Evolutionary conservation across 2,329 filamentous ascomycete species (phyloP).

Genomic region (Neoarthrinium moseri): DNA sequence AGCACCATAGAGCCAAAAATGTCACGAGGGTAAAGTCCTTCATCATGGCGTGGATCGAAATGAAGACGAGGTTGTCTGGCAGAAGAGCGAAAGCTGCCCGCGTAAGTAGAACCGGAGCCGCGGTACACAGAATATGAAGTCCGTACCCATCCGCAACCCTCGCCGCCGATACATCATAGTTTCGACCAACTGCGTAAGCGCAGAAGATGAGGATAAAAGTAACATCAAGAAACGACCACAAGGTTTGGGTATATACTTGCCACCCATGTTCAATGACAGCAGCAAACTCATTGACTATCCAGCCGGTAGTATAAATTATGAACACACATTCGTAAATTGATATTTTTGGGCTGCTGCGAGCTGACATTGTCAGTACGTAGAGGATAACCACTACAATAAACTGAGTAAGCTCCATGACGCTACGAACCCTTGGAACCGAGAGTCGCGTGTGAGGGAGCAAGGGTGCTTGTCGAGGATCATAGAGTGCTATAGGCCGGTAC

Average conservation of each 20-base stretch:
- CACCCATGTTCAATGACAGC: constrained; percentile 64
- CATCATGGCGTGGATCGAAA: constrained; percentile 73
- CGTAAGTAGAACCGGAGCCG: constrained; percentile 67
- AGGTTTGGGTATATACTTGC: constrained; percentile 71
- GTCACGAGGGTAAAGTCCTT: constrained; percentile 68
- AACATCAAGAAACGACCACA: constrained; percentile 75
- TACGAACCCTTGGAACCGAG: constrained; percentile 67
- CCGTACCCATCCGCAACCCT: constrained; percentile 53
- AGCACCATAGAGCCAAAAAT: constrained; percentile 65
- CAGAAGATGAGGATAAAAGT: constrained; percentile 64
- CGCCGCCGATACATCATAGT: constrained; percentile 50
- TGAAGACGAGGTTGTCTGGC: constrained; percentile 74
- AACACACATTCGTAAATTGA: constrained; percentile 59
- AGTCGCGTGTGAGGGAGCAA: constrained; percentile 71
- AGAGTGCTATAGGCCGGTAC: constrained; percentile 66
- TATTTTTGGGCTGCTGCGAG: constrained; percentile 47
- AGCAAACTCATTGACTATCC: constrained; percentile 65
- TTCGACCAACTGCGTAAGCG: constrained; percentile 58
- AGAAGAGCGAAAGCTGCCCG: constrained; percentile 71
- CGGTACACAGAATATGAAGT: constrained; percentile 64
- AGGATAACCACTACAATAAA: constrained; percentile 63
- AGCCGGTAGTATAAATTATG: constrained; percentile 63
- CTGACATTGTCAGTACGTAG: constrained; percentile 64
- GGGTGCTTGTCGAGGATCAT: constrained; percentile 64
- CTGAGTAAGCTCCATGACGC: constrained; percentile 63